Evolutionary conservation across 1,284 basidiomycete genomes (phyloP), one percentile per base, ranked within the genome.

Genomic region (Ceratobasidium sp.): DNA sequence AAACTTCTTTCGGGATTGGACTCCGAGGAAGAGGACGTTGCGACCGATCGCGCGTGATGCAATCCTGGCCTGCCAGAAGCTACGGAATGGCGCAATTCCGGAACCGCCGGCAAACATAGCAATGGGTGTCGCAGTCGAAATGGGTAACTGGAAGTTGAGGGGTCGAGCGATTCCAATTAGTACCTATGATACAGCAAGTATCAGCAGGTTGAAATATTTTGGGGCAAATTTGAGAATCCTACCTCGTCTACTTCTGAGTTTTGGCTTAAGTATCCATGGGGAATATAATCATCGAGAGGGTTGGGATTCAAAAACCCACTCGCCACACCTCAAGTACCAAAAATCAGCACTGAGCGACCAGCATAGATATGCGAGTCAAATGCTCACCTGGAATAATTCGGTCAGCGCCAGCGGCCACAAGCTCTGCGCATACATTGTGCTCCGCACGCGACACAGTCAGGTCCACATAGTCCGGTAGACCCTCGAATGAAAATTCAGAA

Each of bases 1-100:
- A 44, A 77, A 77, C 77, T 61, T 77, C 33, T 77, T 77, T 7
- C 77, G 49, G 12, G 77, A 77, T 40, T 77, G 77, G 10, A 77
- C 77, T 4, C 77, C 77, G 10, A 77, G 67, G 77, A 77, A 77
- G 7, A 77, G 44, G 23, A 77, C 68, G 33, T 77, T 77, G 7
- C 77, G 77, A 40, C 77, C 77, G 42, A 77, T 77, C 10, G 68
- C 77, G 23, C 77, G 67, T 18, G 69, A 71, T 5, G 53, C 53
- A 23, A 71, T 60, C 28, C 69, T 39, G 20, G 69, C 69, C 33
- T 71, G 69, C 69, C 69, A 71, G 23, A 71, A 71, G 26, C 69
- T 71, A 42, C 69, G 69, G 69, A 71, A 71, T 20, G 69, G 69
- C 2, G 69, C 69, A 9, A 71, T 71, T 2, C 69, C 69, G 3